These are phyloP conservation scores for Umbilicus rupestris DNA, from an alignment of 164 flowering plant species.

Conservation along the genomic window DNA sequence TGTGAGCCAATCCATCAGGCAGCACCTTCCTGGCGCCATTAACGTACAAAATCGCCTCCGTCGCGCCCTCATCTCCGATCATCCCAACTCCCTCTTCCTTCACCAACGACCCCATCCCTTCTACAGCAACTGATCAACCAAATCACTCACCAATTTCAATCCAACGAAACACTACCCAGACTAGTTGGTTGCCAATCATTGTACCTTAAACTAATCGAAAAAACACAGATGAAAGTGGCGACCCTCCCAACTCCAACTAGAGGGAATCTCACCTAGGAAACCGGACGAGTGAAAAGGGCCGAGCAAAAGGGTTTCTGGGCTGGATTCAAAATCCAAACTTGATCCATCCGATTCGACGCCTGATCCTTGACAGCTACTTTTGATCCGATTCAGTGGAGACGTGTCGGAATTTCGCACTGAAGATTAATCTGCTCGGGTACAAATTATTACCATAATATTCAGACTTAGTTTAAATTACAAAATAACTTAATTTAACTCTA, in stretches of 20 bases:
- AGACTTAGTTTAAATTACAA: no score
- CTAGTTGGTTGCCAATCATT: neutral
- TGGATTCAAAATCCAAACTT: neutral
- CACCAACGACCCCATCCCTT: conserved; percentile 49
- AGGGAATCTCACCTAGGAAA: neutral
- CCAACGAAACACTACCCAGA: neutral
- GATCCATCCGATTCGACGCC: neutral
- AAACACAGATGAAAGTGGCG: neutral
- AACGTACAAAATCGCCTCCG: conserved; percentile 61
- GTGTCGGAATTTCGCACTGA: neutral
- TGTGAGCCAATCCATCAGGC: conserved; percentile 84
- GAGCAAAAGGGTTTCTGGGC: neutral
- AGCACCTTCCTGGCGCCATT: conserved; percentile 72
- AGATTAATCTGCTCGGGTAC: neutral
- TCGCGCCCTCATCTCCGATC: conserved; percentile 21
- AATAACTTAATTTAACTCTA: no score
- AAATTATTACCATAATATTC: no score
- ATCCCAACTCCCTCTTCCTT: conserved; percentile 30
- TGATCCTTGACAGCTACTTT: neutral
- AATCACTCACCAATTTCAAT: neutral
- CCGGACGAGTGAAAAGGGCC: neutral
- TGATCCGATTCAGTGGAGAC: neutral
- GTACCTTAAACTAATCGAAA: neutral
- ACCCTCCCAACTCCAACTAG: neutral
- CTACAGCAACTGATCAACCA: neutral